phyloP scores from a whole-genome alignment of 352 stramenopile genomes.

The Thalassiosira hispida region DNA sequence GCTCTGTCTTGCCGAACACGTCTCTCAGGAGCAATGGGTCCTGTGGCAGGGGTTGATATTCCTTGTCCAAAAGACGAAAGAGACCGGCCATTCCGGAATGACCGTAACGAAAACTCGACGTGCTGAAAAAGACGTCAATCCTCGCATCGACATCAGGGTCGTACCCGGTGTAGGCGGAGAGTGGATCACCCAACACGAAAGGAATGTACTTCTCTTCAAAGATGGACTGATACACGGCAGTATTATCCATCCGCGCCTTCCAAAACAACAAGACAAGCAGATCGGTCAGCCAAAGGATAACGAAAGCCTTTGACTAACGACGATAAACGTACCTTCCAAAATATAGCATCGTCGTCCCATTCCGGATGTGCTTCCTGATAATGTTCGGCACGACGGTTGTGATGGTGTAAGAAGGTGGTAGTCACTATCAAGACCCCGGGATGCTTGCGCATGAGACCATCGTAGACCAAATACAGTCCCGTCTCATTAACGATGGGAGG shows the following conservation, averaged over 20 bases:
- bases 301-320: too few species aligned
- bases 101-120: conserved; percentile 42
- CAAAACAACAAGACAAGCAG: too few species aligned
- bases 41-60: conserved; percentile 4
- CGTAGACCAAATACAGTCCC: conserved; percentile 19
- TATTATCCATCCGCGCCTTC: conserved; percentile 20
- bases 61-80: conserved; percentile 17
- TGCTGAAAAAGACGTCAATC: conserved; percentile 52
- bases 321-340: conserved; percentile 24
- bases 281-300: too few species aligned
- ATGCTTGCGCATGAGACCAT: background rate
- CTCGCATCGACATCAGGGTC: conserved; percentile 33
- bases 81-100: conserved; percentile 35
- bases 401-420: conserved; percentile 28
- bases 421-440: conserved; percentile 12
- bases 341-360: conserved; percentile 26
- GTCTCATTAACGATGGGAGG: conserved; percentile 4
- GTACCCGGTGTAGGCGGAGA: conserved; percentile 38
- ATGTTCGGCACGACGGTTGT: conserved; percentile 29
- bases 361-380: conserved; percentile 2
- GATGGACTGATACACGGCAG: conserved; percentile 39
- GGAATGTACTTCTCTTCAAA: conserved; percentile 43
- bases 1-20: conserved; percentile 27
- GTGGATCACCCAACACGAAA: conserved; percentile 27
- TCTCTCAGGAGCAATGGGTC: conserved; percentile 43